Evolutionary conservation across 768 basidiomycete genomes (phyloP).

Genomic region (Tulasnella sp.): DNA sequence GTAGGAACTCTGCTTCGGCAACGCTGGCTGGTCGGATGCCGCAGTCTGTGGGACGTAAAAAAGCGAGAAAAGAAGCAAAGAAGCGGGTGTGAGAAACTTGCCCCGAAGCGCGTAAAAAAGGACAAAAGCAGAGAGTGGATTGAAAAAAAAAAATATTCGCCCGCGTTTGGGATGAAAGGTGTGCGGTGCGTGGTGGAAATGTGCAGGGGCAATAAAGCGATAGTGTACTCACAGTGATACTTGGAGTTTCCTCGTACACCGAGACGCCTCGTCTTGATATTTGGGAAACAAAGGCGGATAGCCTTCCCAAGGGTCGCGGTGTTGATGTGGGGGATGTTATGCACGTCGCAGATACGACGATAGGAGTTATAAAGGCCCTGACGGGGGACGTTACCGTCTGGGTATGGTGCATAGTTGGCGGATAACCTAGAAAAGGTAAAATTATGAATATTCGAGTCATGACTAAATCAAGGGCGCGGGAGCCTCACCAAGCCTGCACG

Average conservation of each 20-base stretch:
- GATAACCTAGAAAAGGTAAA: conserved; percentile 47
- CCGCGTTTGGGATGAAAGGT: not conserved
- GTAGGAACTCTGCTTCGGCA: conserved; percentile 83
- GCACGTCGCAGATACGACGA: conserved; percentile 80
- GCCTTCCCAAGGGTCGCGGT: conserved; percentile 93
- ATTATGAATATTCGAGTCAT: conserved; percentile 5
- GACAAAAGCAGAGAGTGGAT: conserved; percentile 14
- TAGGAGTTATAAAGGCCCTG: conserved; percentile 94
- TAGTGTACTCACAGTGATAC: conserved; percentile 74
- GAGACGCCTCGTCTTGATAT: conserved; percentile 87
- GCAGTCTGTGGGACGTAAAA: conserved; percentile 50
- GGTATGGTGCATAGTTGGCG: conserved; percentile 82
- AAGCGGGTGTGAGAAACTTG: no score
- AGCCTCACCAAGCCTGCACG: conserved; percentile 76
- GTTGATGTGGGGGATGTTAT: conserved; percentile 89
- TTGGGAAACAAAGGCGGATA: conserved; percentile 84
- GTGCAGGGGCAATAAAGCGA: conserved; percentile 12
- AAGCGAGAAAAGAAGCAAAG: not conserved
- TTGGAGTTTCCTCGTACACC: conserved; percentile 92
- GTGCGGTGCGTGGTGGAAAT: not conserved
- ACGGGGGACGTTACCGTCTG: conserved; percentile 86
- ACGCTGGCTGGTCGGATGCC: conserved; percentile 87
- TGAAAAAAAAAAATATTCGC: not conserved
- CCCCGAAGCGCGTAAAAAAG: no score
- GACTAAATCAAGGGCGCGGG: not conserved